Percentiles rank a stretch among this genome's conserved stretches.
These are phyloP conservation scores for Linum lewisii DNA, from an alignment of 345 rosid genomes.

Conservation along the genomic window DNA sequence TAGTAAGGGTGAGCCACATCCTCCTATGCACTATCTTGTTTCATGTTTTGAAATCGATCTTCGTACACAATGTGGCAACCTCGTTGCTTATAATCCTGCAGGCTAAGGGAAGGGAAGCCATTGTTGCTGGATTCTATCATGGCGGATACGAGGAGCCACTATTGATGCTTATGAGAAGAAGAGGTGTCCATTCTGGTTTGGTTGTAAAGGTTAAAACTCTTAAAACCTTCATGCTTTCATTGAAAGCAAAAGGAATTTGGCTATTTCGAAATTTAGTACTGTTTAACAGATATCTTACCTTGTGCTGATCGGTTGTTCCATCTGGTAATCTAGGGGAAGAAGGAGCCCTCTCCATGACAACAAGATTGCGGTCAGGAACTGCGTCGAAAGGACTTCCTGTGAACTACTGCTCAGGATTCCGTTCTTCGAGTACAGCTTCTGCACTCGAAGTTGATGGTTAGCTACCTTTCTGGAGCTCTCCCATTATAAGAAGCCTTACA, in stretches of 20 bases:
- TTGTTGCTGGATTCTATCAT: constrained; percentile 91
- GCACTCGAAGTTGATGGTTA: constrained; percentile 75
- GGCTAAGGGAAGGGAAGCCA: constrained; percentile 84
- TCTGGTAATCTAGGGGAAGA: constrained; percentile 71
- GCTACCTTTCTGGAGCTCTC: background rate
- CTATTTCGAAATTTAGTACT: background rate
- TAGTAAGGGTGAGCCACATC: constrained; percentile 66
- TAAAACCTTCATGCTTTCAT: constrained; percentile 5
- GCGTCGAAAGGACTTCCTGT: constrained; percentile 82
- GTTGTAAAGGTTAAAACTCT: constrained; percentile 62
- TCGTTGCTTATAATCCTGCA: constrained; percentile 24
- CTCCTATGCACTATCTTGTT: background rate
- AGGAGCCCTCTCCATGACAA: constrained; percentile 95
- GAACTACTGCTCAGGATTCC: constrained; percentile 93
- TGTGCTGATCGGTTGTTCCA: constrained; percentile 11
- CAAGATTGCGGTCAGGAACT: constrained; percentile 56
- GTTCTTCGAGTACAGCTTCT: constrained; percentile 46
- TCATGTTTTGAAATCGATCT: background rate
- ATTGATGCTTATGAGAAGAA: constrained; percentile 95
- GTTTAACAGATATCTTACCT: background rate
- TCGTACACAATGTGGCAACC: background rate
- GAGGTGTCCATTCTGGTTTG: constrained; percentile 90
- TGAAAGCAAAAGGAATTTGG: background rate
- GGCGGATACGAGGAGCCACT: constrained; percentile 92
- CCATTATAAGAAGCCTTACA: background rate